phyloP scores from a whole-genome alignment of 306 rosid genomes.

The Quercus mongolica region DNA sequence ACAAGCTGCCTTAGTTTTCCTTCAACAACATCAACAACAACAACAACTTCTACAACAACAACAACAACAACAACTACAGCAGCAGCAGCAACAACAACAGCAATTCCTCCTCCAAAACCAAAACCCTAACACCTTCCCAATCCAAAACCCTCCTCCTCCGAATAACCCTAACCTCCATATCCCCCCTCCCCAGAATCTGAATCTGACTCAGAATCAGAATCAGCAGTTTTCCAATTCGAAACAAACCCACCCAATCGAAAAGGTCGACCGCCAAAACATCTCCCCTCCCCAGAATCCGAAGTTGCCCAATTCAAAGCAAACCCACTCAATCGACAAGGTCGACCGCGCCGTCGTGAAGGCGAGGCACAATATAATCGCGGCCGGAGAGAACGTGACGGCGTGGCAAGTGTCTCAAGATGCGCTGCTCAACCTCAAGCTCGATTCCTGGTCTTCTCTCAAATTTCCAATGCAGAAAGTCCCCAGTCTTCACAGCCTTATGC shows the following conservation, averaged over 20 bases:
- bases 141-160: constrained; percentile 1
- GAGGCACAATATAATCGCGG: constrained; percentile 35
- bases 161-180: no score
- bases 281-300: no score
- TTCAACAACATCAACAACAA: no score
- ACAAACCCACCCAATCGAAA: no score
- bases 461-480: constrained; percentile 75
- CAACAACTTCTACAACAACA: no score
- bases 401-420: constrained; percentile 71
- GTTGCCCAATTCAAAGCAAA: no score
- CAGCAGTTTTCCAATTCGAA: no score
- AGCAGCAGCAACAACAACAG: not conserved
- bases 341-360: constrained; percentile 50
- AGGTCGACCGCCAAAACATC: no score
- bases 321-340: constrained; percentile 11
- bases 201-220: no score
- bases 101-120: not conserved
- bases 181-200: no score
- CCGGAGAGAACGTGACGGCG: constrained; percentile 55
- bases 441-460: constrained; percentile 59
- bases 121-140: not conserved
- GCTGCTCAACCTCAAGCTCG: constrained; percentile 48
- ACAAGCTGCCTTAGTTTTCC: not conserved
- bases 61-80: no score
- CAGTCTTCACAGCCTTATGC: constrained; percentile 49